These are phyloP conservation scores for Prinsepia uniflora DNA, from an alignment of 306 rosid genomes.

Conservation along the genomic window DNA sequence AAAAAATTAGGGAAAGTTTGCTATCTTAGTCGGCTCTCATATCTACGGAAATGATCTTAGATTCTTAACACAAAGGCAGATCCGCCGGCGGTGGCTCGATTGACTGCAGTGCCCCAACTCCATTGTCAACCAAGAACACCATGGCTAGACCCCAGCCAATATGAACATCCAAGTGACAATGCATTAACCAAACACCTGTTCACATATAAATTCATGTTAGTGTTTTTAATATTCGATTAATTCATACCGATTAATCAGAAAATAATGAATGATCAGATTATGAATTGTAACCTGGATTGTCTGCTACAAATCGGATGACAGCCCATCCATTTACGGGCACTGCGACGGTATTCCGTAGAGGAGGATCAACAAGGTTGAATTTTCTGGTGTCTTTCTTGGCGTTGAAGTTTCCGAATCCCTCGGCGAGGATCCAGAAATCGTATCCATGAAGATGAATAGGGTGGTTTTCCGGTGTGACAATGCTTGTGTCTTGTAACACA, in stretches of 20 bases:
- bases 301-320: slow-evolving; percentile 84
- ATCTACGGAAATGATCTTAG: background rate
- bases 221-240: background rate
- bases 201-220: no score
- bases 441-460: slow-evolving; percentile 90
- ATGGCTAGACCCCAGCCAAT: slow-evolving; percentile 94
- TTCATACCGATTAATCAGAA: background rate
- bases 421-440: slow-evolving; percentile 74
- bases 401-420: slow-evolving; percentile 80
- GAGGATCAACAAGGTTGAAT: slow-evolving; percentile 90
- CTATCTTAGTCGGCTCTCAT: background rate
- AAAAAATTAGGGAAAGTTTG: background rate
- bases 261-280: no score
- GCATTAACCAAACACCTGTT: slow-evolving; percentile 87
- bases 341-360: slow-evolving; percentile 70
- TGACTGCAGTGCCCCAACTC: slow-evolving; percentile 62
- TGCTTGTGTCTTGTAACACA: slow-evolving; percentile 76
- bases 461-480: slow-evolving; percentile 72
- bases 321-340: slow-evolving; percentile 91
- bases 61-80: slow-evolving; percentile 61
- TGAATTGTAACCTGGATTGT: slow-evolving; percentile 66
- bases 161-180: slow-evolving; percentile 96
- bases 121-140: slow-evolving; percentile 76
- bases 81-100: slow-evolving; percentile 71
- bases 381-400: slow-evolving; percentile 44